Evolutionary conservation across 2,329 filamentous ascomycete species (phyloP), one percentile per base, ranked within the genome.

Genomic region (Pseudogymnoascus sp.): DNA sequence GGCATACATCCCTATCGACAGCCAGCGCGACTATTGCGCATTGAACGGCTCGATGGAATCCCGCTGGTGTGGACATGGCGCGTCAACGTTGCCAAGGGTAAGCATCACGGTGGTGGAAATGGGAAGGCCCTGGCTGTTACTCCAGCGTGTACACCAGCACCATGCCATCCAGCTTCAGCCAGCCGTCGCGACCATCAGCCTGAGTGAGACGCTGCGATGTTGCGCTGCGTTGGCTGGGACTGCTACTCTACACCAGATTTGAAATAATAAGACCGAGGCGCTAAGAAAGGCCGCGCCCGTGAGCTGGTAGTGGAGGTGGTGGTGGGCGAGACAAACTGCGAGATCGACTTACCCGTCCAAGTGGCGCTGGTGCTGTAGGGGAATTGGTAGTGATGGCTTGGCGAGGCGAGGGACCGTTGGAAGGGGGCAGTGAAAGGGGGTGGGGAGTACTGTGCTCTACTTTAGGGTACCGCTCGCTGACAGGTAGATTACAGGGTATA

Each of bases 271-370:
- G 43, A 28, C 43, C 43, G 43, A 50, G 43, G 24, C 43, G 22
- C 22, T 28, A 1, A 26, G 24, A 50, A 50, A 50, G 43, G 43
- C 43, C 43, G 43, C 24, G 43, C 7, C 24, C 24, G 24, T 50
- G 43, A 28, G n/a, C 14, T 50, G 24, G 6, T 50, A 24, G 24
- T 50, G 43, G 24, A n/a, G 41, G 14, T 38, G 22, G 43, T 46
- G 22, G 11, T 8, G 22, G 43, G 24, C 43, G 43, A 3, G 6
- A 28, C 43, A 50, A 50, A 50, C 43, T 50, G 43, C 43, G 43
- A 50, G 43, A 50, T 50, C 43, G 43, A 50, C 43, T 50, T 50
- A 50, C 43, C 43, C 43, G 43, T 50, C 43, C 12, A 50, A 50
- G 24, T 50, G 43, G 43, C 43, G 43, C 24, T 28, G 43, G 43